Conservation (phyloP, 371 early-diverging fungal species). For the Zopfochytrium polystomum region DNA sequence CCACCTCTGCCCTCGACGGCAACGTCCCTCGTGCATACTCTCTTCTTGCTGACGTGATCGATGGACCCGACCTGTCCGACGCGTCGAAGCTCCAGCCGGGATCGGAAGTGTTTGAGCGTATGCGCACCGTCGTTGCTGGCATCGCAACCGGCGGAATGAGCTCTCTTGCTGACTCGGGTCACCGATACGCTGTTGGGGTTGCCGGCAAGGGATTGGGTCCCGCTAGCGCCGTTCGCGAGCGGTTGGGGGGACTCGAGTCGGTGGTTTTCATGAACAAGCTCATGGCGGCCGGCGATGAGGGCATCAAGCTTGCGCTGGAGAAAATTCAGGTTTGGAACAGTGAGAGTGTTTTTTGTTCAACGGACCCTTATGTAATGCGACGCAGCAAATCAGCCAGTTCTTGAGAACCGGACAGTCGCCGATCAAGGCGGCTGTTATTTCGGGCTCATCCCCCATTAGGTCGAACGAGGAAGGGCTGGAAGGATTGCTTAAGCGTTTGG, state of each 20-base stretch:
- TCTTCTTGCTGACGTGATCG: conserved; percentile 15
- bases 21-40: conserved; percentile 12
- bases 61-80: conserved; percentile 6
- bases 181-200: conserved; percentile 70
- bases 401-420: background rate
- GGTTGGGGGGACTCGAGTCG: conserved; percentile 73
- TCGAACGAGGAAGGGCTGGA: conserved; percentile 11
- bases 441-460: conserved; percentile 3
- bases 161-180: conserved; percentile 81
- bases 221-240: conserved; percentile 55
- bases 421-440: conserved; percentile 25
- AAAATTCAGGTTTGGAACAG: conserved; percentile 59
- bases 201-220: conserved; percentile 65
- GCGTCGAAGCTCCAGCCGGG: background rate
- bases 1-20: conserved; percentile 19
- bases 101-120: conserved; percentile 14
- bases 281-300: conserved; percentile 15
- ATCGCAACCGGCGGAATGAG: conserved; percentile 54
- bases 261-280: conserved; percentile 70
- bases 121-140: conserved; percentile 26
- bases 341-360: background rate
- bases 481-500: no score
- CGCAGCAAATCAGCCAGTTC: conserved; percentile 16
- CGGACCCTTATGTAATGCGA: background rate
- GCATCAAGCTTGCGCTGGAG: conserved; percentile 46